A percentile compares a stretch with the other conserved stretches of the same genome.
Evolutionary conservation across 169 alveolate species (phyloP).

Genomic region (Plasmodium reichenowi): DNA sequence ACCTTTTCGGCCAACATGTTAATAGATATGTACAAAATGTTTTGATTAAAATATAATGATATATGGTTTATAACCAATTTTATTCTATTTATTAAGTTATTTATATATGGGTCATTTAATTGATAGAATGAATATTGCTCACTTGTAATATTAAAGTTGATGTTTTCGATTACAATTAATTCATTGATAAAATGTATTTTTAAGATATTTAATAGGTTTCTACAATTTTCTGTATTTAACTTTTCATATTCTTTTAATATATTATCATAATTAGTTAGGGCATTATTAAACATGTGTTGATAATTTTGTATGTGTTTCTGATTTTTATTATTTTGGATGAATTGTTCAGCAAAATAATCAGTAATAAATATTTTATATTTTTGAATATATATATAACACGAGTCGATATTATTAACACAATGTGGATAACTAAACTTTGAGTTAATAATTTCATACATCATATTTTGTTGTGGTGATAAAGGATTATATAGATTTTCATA

Average conservation of each 20-base stretch:
- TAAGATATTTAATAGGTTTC: slow-evolving; percentile 38
- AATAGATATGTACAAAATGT: slow-evolving; percentile 26
- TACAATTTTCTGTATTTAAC: slow-evolving; percentile 55
- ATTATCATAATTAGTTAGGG: slow-evolving; percentile 57
- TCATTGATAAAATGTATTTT: slow-evolving; percentile 61
- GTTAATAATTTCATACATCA: slow-evolving; percentile 31
- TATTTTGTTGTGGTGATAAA: slow-evolving; percentile 8
- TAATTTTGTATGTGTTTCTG: slow-evolving; percentile 41
- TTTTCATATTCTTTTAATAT: slow-evolving; percentile 61
- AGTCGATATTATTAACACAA: slow-evolving; percentile 63
- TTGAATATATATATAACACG: slow-evolving; percentile 66
- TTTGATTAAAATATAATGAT: slow-evolving; percentile 47
- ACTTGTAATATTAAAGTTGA: slow-evolving; percentile 55
- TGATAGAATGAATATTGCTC: slow-evolving; percentile 70
- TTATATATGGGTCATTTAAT: slow-evolving; percentile 68
- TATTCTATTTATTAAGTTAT: slow-evolving; percentile 31
- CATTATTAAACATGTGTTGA: slow-evolving; percentile 54
- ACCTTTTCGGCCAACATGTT: slow-evolving; percentile 72
- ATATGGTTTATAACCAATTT: slow-evolving; percentile 36
- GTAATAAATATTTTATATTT: slow-evolving; percentile 35
- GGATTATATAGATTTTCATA: slow-evolving; percentile 48
- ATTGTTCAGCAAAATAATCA: slow-evolving; percentile 38
- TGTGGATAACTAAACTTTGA: slow-evolving; percentile 71
- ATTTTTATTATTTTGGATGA: slow-evolving; percentile 29
- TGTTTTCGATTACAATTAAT: slow-evolving; percentile 46